These are phyloP conservation scores for Phytophthora pinifolia DNA, from an alignment of 352 stramenopile genomes.

Conservation along the genomic window DNA sequence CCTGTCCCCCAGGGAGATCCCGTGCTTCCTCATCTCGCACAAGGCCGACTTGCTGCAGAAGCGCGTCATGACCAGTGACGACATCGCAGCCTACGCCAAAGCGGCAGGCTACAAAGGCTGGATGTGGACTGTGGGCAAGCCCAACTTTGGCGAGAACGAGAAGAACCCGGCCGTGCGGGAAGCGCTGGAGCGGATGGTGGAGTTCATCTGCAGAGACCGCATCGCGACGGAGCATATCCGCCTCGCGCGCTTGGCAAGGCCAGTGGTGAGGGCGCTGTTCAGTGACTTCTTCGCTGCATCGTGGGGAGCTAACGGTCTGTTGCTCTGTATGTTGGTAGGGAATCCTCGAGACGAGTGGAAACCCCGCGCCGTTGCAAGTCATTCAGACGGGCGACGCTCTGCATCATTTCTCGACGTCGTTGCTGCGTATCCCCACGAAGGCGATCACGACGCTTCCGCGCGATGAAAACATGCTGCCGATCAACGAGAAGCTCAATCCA, in stretches of 20 bases:
- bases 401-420: conserved; percentile 62
- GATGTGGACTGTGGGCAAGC: conserved; percentile 83
- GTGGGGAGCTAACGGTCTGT: background rate
- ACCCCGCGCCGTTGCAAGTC: conserved; percentile 41
- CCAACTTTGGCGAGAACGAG: conserved; percentile 83
- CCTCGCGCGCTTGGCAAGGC: conserved; percentile 27
- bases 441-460: conserved; percentile 79
- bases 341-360: conserved; percentile 47
- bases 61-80: conserved; percentile 83
- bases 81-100: conserved; percentile 78
- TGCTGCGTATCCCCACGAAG: conserved; percentile 71
- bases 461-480: conserved; percentile 51
- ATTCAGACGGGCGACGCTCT: conserved; percentile 62
- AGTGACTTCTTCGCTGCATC: background rate
- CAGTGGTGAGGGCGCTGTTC: conserved; percentile 16
- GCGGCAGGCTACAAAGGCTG: conserved; percentile 72
- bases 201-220: conserved; percentile 46
- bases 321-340: conserved; percentile 26
- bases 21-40: conserved; percentile 81
- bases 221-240: conserved; percentile 36
- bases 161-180: conserved; percentile 73
- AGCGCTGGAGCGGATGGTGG: conserved; percentile 77
- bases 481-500: conserved; percentile 38
- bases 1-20: conserved; percentile 71
- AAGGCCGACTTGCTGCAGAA: conserved; percentile 86